These are phyloP conservation scores for Pythium rhizo-oryzae DNA, from an alignment of 352 stramenopile species.

Conservation along the genomic window DNA sequence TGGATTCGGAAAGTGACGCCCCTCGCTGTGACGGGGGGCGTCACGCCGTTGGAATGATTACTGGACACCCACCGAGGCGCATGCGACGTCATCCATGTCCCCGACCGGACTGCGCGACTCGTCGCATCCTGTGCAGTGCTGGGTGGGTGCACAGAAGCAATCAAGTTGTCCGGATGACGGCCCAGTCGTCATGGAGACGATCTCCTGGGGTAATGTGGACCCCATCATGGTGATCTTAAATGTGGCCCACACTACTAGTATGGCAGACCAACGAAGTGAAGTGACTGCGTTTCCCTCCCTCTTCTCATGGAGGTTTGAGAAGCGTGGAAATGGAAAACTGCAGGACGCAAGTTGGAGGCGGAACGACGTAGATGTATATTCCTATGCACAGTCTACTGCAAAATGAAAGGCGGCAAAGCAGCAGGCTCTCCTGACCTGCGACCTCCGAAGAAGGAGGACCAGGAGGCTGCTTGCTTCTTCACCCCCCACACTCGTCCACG, in stretches of 20 bases:
- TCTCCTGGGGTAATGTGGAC: not conserved
- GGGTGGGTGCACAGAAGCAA: not conserved
- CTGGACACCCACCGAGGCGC: not conserved
- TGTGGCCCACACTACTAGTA: not conserved
- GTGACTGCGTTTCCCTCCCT: no score
- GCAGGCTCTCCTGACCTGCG: conserved; percentile 14
- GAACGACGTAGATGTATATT: conserved; percentile 16
- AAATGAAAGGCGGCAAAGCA: conserved; percentile 9
- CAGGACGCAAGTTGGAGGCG: not conserved
- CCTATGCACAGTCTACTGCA: conserved; percentile 18
- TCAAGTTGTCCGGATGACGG: not conserved
- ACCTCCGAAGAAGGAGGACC: conserved; percentile 20
- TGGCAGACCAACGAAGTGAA: not conserved
- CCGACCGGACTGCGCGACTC: not conserved
- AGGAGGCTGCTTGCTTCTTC: not conserved
- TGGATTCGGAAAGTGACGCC: not conserved
- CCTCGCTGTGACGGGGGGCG: no score
- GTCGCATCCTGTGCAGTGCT: not conserved
- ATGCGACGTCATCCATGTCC: not conserved
- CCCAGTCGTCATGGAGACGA: not conserved
- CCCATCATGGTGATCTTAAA: not conserved
- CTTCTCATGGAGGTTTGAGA: not conserved
- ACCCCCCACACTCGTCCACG: conserved; percentile 7
- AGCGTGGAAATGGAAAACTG: not conserved
- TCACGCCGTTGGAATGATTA: not conserved